phyloP scores from a whole-genome alignment of 768 basidiomycete genomes.

The Pisolithus marmoratus region DNA sequence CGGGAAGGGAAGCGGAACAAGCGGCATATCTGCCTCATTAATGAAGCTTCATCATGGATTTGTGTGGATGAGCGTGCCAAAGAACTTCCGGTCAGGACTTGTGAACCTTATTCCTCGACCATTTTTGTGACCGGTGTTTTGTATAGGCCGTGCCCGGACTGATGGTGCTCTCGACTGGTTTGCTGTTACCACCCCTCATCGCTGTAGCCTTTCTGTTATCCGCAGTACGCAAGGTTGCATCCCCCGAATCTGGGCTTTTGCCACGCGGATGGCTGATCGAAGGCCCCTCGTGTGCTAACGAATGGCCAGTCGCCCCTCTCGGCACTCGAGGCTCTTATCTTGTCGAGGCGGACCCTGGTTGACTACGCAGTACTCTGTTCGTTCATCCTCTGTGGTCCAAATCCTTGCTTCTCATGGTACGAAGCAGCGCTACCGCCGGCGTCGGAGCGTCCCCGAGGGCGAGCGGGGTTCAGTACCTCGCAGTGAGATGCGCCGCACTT shows the following conservation, averaged over 20 bases:
- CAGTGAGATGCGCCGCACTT: constrained; percentile 57
- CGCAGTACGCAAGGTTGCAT: constrained; percentile 35
- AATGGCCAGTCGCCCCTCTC: constrained; percentile 37
- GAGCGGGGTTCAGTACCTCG: constrained; percentile 75
- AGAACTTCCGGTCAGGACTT: constrained; percentile 66
- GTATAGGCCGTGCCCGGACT: constrained; percentile 67
- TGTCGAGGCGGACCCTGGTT: constrained; percentile 71
- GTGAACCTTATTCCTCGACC: background rate
- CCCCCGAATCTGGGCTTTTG: constrained; percentile 29
- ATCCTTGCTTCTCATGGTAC: constrained; percentile 73
- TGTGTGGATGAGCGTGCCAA: constrained; percentile 88
- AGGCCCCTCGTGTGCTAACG: constrained; percentile 50
- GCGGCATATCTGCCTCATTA: constrained; percentile 17
- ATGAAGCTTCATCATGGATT: constrained; percentile 57
- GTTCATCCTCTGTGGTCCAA: constrained; percentile 71
- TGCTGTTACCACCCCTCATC: constrained; percentile 81
- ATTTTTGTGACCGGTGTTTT: constrained; percentile 9
- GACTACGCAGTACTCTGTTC: constrained; percentile 79
- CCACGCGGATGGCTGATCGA: constrained; percentile 78
- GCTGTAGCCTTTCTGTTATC: constrained; percentile 61
- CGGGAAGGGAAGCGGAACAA: constrained; percentile 42
- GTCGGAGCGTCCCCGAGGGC: constrained; percentile 46
- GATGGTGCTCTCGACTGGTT: constrained; percentile 81
- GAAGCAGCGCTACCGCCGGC: constrained; percentile 48
- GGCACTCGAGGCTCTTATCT: constrained; percentile 48